Evolutionary conservation across 164 flowering plant species (phyloP), one percentile per base, ranked within the genome.

Genomic region (Houttuynia cordata): DNA sequence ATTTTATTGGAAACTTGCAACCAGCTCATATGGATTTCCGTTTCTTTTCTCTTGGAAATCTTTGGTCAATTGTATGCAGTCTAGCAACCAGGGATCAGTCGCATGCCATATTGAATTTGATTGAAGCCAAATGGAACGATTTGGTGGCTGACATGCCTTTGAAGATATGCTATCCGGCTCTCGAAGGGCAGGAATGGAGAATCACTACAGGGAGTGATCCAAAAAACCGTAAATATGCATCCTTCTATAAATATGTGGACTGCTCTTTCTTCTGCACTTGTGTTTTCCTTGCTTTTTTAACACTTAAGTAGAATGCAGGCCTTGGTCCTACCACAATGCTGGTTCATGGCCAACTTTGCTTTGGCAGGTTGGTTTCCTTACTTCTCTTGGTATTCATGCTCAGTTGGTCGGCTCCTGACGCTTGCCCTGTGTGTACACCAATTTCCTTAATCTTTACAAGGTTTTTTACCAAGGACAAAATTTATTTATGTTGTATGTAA

Each of bases 1-100:
- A 86, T 73, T 68, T 88, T 61, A 91, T 88, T 57, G 97, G 97
- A 64, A 91, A 91, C 65, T 66, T 91, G 65, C 91, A 86, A 68
- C 96, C 96, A 21, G 97, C 96, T 63, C 94, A 88, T 66, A 91
- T 91, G 97, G 97, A 88, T 64, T 91, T 91, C 73, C 85, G 97
- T 58, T 88, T 86, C 80, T 91, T 91, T 69, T 76, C 94, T 61
- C 88, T 88, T 18, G 97, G 97, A 55, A 91, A 91, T 71, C 54
- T 88, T 51, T 86, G 96, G 93, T 79, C 97, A 49, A 71, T 91
- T 34, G 76, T 78, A 51, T 80, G 90, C 70, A 77, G 88, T 69
- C 84, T 91, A 39, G 90, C 97, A 7, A 86, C 91, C 50, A 42
- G 12, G 30, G 85, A 83, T 2, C 94, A 91, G 71, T 83, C 91